phyloP scores from a whole-genome alignment of 2,329 filamentous ascomycete species.

The Paraphaeosphaeria minitans region DNA sequence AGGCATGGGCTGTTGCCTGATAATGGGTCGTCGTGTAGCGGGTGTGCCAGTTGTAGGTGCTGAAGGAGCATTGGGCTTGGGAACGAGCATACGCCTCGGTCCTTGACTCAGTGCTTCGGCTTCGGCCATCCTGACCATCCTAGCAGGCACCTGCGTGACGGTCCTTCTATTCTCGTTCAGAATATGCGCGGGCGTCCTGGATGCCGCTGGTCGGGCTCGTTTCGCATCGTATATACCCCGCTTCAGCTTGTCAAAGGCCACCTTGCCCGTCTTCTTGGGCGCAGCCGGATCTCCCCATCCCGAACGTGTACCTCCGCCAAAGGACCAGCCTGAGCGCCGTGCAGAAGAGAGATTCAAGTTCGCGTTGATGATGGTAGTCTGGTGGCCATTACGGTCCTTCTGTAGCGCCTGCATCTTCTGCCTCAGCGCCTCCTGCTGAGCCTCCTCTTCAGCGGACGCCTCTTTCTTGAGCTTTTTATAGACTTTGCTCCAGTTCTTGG shows the following conservation, averaged over 20 bases:
- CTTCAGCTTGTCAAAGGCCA: slow-evolving; percentile 41
- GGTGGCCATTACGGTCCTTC: slow-evolving; percentile 35
- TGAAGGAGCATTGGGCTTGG: slow-evolving; percentile 35
- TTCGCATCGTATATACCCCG: slow-evolving; percentile 42
- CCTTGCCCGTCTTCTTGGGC: slow-evolving; percentile 43
- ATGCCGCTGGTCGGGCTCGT: slow-evolving; percentile 36
- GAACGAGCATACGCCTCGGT: slow-evolving; percentile 31
- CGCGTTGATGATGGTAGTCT: slow-evolving; percentile 39
- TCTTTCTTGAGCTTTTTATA: slow-evolving; percentile 61
- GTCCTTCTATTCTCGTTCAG: slow-evolving; percentile 30
- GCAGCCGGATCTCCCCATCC: slow-evolving; percentile 32
- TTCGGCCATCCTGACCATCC: slow-evolving; percentile 40
- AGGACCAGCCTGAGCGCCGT: slow-evolving; percentile 17
- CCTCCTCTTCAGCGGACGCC: slow-evolving; percentile 43
- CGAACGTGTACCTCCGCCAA: slow-evolving; percentile 20
- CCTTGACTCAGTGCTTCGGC: slow-evolving; percentile 18
- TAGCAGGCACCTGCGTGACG: slow-evolving; percentile 35
- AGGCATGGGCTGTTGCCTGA: slow-evolving; percentile 29
- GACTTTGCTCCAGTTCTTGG: slow-evolving; percentile 75
- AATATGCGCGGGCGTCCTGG: slow-evolving; percentile 35
- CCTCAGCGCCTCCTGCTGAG: slow-evolving; percentile 39
- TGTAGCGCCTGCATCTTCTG: slow-evolving; percentile 40
- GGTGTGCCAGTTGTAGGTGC: slow-evolving; percentile 22
- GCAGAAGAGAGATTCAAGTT: slow-evolving; percentile 28
- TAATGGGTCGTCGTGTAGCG: slow-evolving; percentile 22